These are phyloP conservation scores for Botryotinia convoluta DNA, from an alignment of 2,329 filamentous ascomycete genomes.

Conservation along the genomic window DNA sequence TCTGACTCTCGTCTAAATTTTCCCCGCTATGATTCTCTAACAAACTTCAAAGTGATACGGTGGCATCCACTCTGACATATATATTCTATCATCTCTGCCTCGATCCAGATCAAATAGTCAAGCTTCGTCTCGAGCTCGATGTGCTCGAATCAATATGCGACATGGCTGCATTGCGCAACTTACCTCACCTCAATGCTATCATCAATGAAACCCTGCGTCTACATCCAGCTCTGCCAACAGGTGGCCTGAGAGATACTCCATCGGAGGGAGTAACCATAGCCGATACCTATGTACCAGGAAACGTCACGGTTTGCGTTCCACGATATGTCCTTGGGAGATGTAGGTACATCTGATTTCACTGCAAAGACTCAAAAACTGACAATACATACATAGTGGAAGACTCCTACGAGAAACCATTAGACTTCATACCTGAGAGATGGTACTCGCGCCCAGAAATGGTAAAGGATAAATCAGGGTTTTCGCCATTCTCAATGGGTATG, in stretches of 20 bases:
- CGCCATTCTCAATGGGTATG: constrained; percentile 34
- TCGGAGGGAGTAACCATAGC: constrained; percentile 33
- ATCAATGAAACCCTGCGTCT: constrained; percentile 26
- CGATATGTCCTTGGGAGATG: constrained; percentile 21
- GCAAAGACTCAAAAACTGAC: not conserved
- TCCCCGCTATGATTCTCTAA: no score
- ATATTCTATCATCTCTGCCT: no score
- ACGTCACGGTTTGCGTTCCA: constrained; percentile 19
- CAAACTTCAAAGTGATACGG: no score
- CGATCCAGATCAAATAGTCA: no score
- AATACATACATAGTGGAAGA: not conserved
- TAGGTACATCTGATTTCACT: constrained; percentile 1
- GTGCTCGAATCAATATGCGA: no score
- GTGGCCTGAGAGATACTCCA: constrained; percentile 39
- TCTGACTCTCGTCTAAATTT: no score
- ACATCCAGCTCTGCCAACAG: constrained; percentile 20
- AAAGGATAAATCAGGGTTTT: constrained; percentile 31
- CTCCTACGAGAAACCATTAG: not conserved
- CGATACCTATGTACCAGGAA: constrained; percentile 21
- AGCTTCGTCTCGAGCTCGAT: no score
- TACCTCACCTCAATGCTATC: constrained; percentile 22
- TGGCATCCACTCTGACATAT: no score
- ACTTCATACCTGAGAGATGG: constrained; percentile 38
- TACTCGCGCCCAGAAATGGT: constrained; percentile 28
- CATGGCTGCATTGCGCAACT: no score